phyloP scores from a whole-genome alignment of 495 filamentous ascomycete genomes.

The Podospora tetraspora region DNA sequence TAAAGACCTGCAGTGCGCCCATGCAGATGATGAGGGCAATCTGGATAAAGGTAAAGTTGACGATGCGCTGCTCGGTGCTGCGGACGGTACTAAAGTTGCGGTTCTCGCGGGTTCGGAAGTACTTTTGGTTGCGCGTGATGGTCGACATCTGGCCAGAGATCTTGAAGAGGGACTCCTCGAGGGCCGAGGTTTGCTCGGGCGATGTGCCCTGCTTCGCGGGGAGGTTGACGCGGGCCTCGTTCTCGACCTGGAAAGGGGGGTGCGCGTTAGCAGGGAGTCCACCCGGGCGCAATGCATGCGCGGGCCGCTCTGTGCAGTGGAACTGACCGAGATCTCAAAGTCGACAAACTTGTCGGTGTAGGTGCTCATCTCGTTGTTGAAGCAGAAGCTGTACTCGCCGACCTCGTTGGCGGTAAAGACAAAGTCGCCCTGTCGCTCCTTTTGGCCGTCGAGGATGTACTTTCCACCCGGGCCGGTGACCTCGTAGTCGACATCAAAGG shows the following conservation, averaged over 20 bases:
- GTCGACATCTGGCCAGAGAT: conserved; percentile 91
- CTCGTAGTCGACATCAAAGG: conserved; percentile 91
- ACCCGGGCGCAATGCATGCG: conserved; percentile 12
- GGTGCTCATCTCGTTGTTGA: conserved; percentile 97
- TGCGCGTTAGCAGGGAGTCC: conserved; percentile 11
- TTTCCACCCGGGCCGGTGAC: conserved; percentile 80
- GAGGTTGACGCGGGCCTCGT: conserved; percentile 76
- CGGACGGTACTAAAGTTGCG: conserved; percentile 97
- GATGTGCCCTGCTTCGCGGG: conserved; percentile 87
- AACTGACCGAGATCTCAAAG: conserved; percentile 89
- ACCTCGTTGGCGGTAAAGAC: conserved; percentile 91
- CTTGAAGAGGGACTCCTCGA: conserved; percentile 96
- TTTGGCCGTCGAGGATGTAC: conserved; percentile 77
- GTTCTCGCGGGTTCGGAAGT: conserved; percentile 98
- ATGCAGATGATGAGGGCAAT: conserved; percentile 88
- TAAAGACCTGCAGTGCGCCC: conserved; percentile 95
- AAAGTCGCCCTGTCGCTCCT: conserved; percentile 95
- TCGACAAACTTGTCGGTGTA: conserved; percentile 98
- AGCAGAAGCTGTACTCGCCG: conserved; percentile 97
- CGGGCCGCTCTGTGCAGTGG: neutral
- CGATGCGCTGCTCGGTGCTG: conserved; percentile 90
- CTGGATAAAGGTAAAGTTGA: conserved; percentile 96
- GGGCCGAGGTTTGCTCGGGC: conserved; percentile 82
- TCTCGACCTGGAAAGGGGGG: conserved; percentile 68
- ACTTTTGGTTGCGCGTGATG: conserved; percentile 95